A percentile compares a stretch with the other conserved stretches of the same genome.
Evolutionary conservation across 2,329 filamentous ascomycete genomes (phyloP).

Genomic region (Bipolaris zeicola): DNA sequence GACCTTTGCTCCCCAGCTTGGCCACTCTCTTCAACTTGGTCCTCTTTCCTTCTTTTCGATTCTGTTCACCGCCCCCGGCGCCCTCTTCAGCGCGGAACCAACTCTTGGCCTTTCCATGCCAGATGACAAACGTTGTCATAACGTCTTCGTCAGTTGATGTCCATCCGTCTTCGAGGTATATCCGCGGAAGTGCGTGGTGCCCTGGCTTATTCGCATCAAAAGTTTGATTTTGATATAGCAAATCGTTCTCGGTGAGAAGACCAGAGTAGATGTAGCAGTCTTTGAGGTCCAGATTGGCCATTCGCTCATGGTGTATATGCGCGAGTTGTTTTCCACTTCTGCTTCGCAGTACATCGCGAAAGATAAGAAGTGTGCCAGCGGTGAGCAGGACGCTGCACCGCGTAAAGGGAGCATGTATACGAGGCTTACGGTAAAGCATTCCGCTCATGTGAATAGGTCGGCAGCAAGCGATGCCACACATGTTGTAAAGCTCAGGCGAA

Average conservation of each 20-base stretch:
- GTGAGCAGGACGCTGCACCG: constrained; percentile 65
- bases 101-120: constrained; percentile 64
- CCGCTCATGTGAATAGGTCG: constrained; percentile 67
- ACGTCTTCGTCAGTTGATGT: constrained; percentile 67
- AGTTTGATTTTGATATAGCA: constrained; percentile 68
- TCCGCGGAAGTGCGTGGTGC: constrained; percentile 62
- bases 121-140: constrained; percentile 71
- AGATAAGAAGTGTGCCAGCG: constrained; percentile 66
- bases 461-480: constrained; percentile 68
- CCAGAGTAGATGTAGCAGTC: constrained; percentile 72
- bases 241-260: constrained; percentile 64
- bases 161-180: constrained; percentile 66
- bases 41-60: constrained; percentile 49
- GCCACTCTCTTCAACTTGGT: constrained; percentile 64
- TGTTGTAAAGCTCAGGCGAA: constrained; percentile 69
- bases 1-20: constrained; percentile 64
- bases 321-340: constrained; percentile 61
- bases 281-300: constrained; percentile 63
- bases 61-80: constrained; percentile 36
- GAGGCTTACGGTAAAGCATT: constrained; percentile 66
- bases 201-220: constrained; percentile 68
- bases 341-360: constrained; percentile 63
- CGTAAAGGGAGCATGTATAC: constrained; percentile 65
- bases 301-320: constrained; percentile 67
- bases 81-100: constrained; percentile 56